Evolutionary conservation across 768 basidiomycete species (phyloP).

Genomic region (Kwoniella dendrophila): DNA sequence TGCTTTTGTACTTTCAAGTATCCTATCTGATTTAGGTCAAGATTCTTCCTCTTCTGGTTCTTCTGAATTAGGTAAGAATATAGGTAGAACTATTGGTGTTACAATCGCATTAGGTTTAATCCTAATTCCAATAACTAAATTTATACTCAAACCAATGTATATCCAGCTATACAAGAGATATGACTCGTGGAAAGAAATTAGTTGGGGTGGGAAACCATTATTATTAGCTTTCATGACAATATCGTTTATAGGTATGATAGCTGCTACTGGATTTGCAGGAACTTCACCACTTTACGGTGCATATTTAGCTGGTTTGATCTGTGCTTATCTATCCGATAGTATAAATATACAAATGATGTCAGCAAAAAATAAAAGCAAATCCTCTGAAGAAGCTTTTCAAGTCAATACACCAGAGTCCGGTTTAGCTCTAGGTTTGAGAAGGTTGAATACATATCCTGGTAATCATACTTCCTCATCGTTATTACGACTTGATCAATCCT

Average conservation of each 20-base stretch:
- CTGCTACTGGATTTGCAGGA: slow-evolving; percentile 61
- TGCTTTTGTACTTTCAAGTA: slow-evolving; percentile 65
- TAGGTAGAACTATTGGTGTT: slow-evolving; percentile 64
- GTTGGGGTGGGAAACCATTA: slow-evolving; percentile 6
- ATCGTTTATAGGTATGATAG: slow-evolving; percentile 60
- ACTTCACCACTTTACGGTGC: slow-evolving; percentile 68
- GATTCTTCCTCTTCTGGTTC: slow-evolving; percentile 4
- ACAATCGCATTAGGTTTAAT: slow-evolving; percentile 62
- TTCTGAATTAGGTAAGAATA: slow-evolving; percentile 37
- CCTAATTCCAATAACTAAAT: slow-evolving; percentile 56
- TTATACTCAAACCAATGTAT: slow-evolving; percentile 44
- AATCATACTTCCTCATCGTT: too few relatives aligned
- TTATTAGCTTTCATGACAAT: slow-evolving; percentile 57
- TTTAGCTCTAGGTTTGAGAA: background rate
- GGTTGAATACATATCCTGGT: slow-evolving; percentile 2
- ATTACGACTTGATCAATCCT: too few relatives aligned
- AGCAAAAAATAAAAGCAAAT: background rate
- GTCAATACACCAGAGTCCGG: background rate
- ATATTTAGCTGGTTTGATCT: slow-evolving; percentile 64
- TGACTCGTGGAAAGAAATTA: background rate
- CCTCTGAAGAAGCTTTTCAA: background rate
- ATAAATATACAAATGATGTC: background rate
- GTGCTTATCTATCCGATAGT: slow-evolving; percentile 54
- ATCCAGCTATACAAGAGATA: slow-evolving; percentile 5
- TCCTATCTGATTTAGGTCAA: slow-evolving; percentile 57